Percentiles rank a stretch among this genome's conserved stretches.
Conservation (phyloP, 2,329 filamentous ascomycete species). For the Talaromyces sp. region DNA sequence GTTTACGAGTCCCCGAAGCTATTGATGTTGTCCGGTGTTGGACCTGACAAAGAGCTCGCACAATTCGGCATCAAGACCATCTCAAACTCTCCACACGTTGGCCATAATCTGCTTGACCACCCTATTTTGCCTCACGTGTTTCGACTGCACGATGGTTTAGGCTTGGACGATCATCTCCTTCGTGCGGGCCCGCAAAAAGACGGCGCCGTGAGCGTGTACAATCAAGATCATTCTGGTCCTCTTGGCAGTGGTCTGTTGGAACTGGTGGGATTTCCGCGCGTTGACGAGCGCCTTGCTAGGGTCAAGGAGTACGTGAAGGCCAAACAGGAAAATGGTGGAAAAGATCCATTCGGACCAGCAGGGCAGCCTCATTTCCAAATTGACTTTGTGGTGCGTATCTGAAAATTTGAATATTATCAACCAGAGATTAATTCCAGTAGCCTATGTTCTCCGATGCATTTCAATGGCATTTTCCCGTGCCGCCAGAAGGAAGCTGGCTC, state of each 20-base stretch:
- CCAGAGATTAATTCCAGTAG: not conserved
- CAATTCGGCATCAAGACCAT: conserved; percentile 31
- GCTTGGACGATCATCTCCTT: conserved; percentile 42
- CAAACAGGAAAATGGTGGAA: conserved; percentile 42
- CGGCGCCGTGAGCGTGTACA: conserved; percentile 36
- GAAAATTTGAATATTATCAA: no score
- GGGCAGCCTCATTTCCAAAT: conserved; percentile 64
- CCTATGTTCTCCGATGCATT: conserved; percentile 57
- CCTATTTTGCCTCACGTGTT: conserved; percentile 45
- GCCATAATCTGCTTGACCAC: conserved; percentile 36
- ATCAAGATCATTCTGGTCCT: conserved; percentile 46
- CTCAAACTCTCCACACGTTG: conserved; percentile 26
- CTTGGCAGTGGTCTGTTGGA: conserved; percentile 17
- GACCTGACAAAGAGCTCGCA: conserved; percentile 34
- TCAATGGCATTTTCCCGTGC: conserved; percentile 50
- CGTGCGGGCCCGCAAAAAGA: conserved; percentile 38
- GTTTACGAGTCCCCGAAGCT: conserved; percentile 56
- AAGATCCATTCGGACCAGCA: conserved; percentile 57
- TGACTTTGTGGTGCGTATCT: conserved; percentile 55
- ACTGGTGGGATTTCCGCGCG: conserved; percentile 19
- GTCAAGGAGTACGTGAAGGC: conserved; percentile 49
- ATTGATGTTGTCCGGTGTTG: conserved; percentile 52
- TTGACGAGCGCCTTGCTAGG: conserved; percentile 43
- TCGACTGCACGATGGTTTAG: conserved; percentile 45
- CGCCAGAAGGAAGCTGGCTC: conserved; percentile 51